Evolutionary conservation across 768 basidiomycete genomes (phyloP), one percentile per base, ranked within the genome.

Genomic region (Phlebiopsis flavidoalba): DNA sequence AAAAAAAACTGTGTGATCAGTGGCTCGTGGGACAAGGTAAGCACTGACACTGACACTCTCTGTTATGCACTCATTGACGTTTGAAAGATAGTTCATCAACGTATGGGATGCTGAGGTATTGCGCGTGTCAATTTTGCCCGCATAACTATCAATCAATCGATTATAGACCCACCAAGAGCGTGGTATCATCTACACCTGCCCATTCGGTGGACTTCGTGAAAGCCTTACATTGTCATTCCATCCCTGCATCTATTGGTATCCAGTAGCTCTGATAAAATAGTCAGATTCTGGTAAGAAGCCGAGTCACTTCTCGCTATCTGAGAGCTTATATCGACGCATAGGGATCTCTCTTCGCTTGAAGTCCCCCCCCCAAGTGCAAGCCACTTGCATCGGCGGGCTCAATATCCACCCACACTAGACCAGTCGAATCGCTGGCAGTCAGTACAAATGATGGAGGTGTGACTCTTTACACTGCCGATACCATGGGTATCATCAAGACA

Each of bases 141-240:
- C 14, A 59, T 15, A 40, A 47, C 15, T 49, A 12, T 10, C 4
- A 14, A 22, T 19, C 21, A 14, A 33, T n/a, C 52, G 31, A 40
- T 21, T 40, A 19, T n/a, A n/a, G n/a, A 24, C 71, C 97, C 94
- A 87, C 84, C 2, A 91, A 85, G 70, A 71, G 75, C n/a, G 61
- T 85, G 47, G 72, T 95, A 19, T 88, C 85, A 1, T 86, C 89
- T 1, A 91, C 87, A 1, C 72, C 79, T 31, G 93, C 88, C 1
- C 96, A 99, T 69, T 76, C 80, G 0, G n/a, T n/a, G n/a, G 96
- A 99, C 73, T 99, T 99, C 66, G 82, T 99, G 62, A 99, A 98
- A 75, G 77, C 83, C 46, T 74, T 98, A 22, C 79, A n/a, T 87
- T 48, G 84, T 92, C 51, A 75, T 96, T 21, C 84, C 90, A 2